Evolutionary conservation across 306 rosid genomes (phyloP).

Genomic region (Malus domestica): ASM211411v1 NC_041789.1:29763501-29764000

Average conservation of each 20-base stretch:
- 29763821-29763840: neutral
- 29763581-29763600: too few relatives aligned
- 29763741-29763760: neutral
- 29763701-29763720: neutral
- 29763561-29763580: too few relatives aligned
- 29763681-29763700: neutral
- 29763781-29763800: neutral
- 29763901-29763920: neutral
- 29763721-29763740: neutral
- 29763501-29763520: too few relatives aligned
- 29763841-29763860: neutral
- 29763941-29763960: neutral
- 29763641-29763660: neutral
- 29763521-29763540: too few relatives aligned
- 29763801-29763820: neutral
- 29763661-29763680: neutral
- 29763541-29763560: too few relatives aligned
- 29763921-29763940: neutral
- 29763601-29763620: too few relatives aligned
- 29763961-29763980: conserved; percentile 4
- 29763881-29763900: neutral
- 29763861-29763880: neutral
- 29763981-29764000: conserved; percentile 56
- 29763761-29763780: neutral
- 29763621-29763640: neutral